A percentile compares a stretch with the other conserved stretches of the same genome.
phyloP scores from a whole-genome alignment of 805 yeast species.

The Peterozyma toletana region DNA sequence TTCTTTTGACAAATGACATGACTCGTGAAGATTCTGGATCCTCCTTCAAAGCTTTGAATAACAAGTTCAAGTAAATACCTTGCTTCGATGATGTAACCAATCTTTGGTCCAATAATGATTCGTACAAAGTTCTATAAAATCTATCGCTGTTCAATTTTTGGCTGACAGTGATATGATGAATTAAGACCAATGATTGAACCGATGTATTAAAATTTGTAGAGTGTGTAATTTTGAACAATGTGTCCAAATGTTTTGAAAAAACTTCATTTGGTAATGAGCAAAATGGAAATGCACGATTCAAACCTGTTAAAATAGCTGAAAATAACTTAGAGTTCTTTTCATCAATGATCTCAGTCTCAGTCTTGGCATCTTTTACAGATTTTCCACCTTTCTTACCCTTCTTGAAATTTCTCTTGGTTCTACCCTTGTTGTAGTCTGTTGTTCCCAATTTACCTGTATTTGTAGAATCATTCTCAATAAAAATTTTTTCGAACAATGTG shows the following conservation, averaged over 20 bases:
- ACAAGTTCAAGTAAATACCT: conserved; percentile 80
- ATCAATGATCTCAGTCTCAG: conserved; percentile 57
- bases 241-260: conserved; percentile 71
- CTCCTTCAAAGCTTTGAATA: conserved; percentile 74
- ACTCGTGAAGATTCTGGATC: conserved; percentile 63
- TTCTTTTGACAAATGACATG: conserved; percentile 85
- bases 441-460: conserved; percentile 25
- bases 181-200: conserved; percentile 82
- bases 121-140: conserved; percentile 83
- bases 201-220: conserved; percentile 91
- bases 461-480: conserved; percentile 53
- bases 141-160: conserved; percentile 57
- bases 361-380: conserved; percentile 56
- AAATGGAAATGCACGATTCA: conserved; percentile 94
- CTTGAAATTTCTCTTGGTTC: conserved; percentile 70
- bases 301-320: conserved; percentile 87
- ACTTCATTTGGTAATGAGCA: conserved; percentile 65
- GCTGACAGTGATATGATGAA: conserved; percentile 68
- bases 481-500: conserved; percentile 74
- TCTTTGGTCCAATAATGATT: conserved; percentile 79
- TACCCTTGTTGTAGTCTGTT: conserved; percentile 46
- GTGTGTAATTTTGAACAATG: conserved; percentile 85
- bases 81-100: conserved; percentile 84
- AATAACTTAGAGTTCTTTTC: conserved; percentile 82
- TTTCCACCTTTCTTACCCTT: conserved; percentile 86